Evolutionary conservation across 2,329 filamentous ascomycete genomes (phyloP), one percentile per base, ranked within the genome.

Genomic region (Colletotrichum chlorophyti): DNA sequence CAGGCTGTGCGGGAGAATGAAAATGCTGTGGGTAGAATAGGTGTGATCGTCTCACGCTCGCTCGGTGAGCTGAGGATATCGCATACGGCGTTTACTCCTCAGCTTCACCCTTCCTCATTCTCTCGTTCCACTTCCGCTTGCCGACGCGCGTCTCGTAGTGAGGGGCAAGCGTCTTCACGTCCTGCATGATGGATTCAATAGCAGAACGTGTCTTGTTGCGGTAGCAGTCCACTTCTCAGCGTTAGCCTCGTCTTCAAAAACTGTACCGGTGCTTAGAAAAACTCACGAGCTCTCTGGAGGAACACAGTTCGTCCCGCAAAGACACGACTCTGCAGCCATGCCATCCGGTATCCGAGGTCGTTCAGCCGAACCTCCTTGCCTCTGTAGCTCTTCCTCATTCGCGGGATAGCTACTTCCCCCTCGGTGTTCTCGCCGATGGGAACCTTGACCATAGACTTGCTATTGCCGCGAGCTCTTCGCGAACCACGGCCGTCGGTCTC

Each of bases 311-410:
- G 84, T 11, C 90, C 91, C 1, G 93, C 89, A 78, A 98, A 97
- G 10, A 94, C 91, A 68, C 94, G 84, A 72, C 93, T 95, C 77
- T 98, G 94, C 52, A 93, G 88, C 94, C 95, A 99, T 45, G 91
- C 93, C 91, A 99, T 96, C 42, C 94, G 87, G 72, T 96, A 96
- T 3, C 93, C 94, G 41, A 98, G 78, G 69, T 98, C 93, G 70
- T 98, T 98, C 61, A 98, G 78, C 45, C 91, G 86, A n/a, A 95
- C 87, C 71, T 98, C 94, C 76, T 91, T 95, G 46, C 82, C 84
- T 46, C 92, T 86, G 65, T 86, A 84, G 40, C 80, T 79, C 69
- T 85, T 87, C 46, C 87, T 87, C 73, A 93, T 87, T 58, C 87
- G 83, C 23, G 93, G 92, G 35, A 96, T 88, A 2, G 87, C 84